phyloP scores from a whole-genome alignment of 176 grass and related monocot genomes.

The Eragrostis curvula region DNA sequence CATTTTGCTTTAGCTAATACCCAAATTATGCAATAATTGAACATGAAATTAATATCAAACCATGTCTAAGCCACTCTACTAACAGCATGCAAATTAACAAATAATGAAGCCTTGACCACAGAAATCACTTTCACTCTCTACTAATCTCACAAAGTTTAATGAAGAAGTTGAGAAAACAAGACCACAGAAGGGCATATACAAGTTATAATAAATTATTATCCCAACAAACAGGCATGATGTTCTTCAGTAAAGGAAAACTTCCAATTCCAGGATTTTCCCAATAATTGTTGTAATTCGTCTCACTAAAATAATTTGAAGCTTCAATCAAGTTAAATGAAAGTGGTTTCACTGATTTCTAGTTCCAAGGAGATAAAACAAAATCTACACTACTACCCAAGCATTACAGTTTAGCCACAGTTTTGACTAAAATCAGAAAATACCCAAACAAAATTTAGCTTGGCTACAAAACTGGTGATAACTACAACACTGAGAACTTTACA shows the following conservation, averaged over 20 bases:
- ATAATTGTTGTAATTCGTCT: slow-evolving; percentile 2
- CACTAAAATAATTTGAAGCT: not conserved
- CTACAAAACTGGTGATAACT: not conserved
- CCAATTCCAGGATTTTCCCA: not conserved
- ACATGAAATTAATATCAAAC: not conserved
- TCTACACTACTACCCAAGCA: not conserved
- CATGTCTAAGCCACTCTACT: not conserved
- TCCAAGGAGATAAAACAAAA: not conserved
- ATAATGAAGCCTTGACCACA: not conserved
- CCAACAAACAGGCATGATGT: not conserved
- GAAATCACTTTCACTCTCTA: not conserved
- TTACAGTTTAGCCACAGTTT: not conserved
- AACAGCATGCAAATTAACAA: not conserved
- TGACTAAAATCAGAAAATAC: not conserved
- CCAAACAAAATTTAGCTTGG: not conserved
- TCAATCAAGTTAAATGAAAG: not conserved
- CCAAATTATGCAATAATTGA: slow-evolving; percentile 14
- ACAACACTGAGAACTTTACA: not conserved
- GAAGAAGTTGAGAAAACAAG: slow-evolving; percentile 22
- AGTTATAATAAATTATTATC: slow-evolving; percentile 10
- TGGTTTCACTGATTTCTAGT: not conserved
- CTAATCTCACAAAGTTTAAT: not conserved
- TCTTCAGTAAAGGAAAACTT: slow-evolving; percentile 15
- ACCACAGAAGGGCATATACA: not conserved
- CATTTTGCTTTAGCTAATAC: slow-evolving; percentile 28